Conservation (phyloP, 208 protist species). For the Trypanosoma congolense region DNA sequence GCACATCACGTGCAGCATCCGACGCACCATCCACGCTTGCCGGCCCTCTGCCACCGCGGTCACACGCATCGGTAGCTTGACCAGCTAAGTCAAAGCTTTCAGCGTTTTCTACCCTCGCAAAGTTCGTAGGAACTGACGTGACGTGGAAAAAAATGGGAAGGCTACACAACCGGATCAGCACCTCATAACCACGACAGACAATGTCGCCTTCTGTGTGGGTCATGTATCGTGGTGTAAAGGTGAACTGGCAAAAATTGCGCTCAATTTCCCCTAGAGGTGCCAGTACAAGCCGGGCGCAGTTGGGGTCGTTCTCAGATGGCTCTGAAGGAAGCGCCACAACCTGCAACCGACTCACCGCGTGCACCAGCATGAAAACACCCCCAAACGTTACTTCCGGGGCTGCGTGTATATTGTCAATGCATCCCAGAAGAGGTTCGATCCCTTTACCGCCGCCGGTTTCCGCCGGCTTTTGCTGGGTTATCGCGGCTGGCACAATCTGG, state of each 20-base stretch:
- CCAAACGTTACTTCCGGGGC: conserved; percentile 59
- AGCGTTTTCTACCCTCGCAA: neutral
- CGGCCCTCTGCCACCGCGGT: neutral
- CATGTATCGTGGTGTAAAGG: conserved; percentile 69
- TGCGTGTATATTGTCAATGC: conserved; percentile 28
- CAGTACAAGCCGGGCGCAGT: conserved; percentile 62
- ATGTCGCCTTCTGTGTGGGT: conserved; percentile 66
- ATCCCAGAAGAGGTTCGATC: conserved; percentile 12
- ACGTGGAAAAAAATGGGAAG: conserved; percentile 65
- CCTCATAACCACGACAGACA: conserved; percentile 51
- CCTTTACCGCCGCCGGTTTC: conserved; percentile 3
- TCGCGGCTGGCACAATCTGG: conserved; percentile 33
- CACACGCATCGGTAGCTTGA: neutral
- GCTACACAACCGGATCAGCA: conserved; percentile 46
- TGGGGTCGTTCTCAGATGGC: conserved; percentile 52
- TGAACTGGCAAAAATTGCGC: conserved; percentile 47
- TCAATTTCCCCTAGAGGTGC: conserved; percentile 32
- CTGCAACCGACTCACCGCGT: conserved; percentile 52
- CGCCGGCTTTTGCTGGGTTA: conserved; percentile 11
- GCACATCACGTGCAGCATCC: neutral
- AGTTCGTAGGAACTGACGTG: conserved; percentile 23
- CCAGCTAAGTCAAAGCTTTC: conserved; percentile 15
- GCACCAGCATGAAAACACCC: conserved; percentile 49
- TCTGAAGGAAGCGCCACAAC: conserved; percentile 49
- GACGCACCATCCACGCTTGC: conserved; percentile 1